Percentiles rank a stretch among this genome's conserved stretches.
These are phyloP conservation scores for Lactifluus subvellereus DNA, from an alignment of 768 basidiomycete species.

Conservation along the genomic window DNA sequence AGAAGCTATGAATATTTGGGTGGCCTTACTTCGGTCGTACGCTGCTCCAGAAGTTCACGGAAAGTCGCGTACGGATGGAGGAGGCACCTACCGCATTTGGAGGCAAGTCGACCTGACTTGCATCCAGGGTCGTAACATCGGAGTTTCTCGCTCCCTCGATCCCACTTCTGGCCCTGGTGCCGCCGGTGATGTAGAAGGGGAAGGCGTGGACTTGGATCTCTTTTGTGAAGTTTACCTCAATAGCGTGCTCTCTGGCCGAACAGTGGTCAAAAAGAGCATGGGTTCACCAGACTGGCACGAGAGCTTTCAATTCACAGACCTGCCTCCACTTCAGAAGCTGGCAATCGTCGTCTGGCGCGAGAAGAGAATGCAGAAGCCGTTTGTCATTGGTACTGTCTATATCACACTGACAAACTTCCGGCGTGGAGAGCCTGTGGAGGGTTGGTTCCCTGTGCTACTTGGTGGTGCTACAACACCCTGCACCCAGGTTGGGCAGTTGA, in stretches of 20 bases:
- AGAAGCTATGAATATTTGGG: constrained; percentile 67
- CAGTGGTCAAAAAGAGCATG: constrained; percentile 62
- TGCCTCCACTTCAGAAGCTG: constrained; percentile 72
- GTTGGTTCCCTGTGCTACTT: constrained; percentile 76
- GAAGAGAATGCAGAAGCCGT: constrained; percentile 54
- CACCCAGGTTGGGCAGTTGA: constrained; percentile 67
- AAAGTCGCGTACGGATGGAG: constrained; percentile 43
- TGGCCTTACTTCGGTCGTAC: constrained; percentile 74
- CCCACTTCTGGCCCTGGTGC: constrained; percentile 26
- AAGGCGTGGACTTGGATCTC: constrained; percentile 59
- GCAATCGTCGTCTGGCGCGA: constrained; percentile 65
- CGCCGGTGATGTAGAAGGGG: constrained; percentile 27
- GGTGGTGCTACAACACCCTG: constrained; percentile 43
- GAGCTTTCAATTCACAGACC: constrained; percentile 61
- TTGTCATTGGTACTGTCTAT: constrained; percentile 52
- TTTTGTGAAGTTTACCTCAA: constrained; percentile 79
- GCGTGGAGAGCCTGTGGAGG: constrained; percentile 68
- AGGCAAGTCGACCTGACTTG: constrained; percentile 71
- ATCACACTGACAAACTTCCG: constrained; percentile 68
- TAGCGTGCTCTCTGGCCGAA: constrained; percentile 60
- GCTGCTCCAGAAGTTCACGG: constrained; percentile 78
- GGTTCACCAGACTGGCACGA: constrained; percentile 81
- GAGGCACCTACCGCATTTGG: constrained; percentile 85
- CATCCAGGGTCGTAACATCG: constrained; percentile 69
- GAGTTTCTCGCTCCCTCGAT: constrained; percentile 41